Evolutionary conservation across 2,329 filamentous ascomycete species (phyloP), one percentile per base, ranked within the genome.

Genomic region (Fusarium palustre): DNA sequence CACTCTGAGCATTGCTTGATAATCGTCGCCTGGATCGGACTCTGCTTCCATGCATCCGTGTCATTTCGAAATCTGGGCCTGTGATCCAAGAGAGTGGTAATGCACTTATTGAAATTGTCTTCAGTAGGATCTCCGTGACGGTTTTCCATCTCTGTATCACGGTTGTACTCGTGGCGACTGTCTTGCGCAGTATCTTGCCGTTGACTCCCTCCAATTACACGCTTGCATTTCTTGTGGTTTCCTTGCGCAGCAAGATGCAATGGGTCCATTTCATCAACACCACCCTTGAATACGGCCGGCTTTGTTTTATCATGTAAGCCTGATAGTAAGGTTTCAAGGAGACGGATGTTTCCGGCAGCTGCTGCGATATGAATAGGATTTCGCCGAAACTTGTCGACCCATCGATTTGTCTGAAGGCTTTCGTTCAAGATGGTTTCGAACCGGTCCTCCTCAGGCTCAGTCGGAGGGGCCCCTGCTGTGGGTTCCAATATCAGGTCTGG

Each of bases 281-380:
- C 54, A 12, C 24, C 18, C 11, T 25, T 20, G 24, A n/a, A 16
- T 6, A 41, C 13, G n/a, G 22, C 4, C 8, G 7, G 3, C 2
- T 8, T 15, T 7, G 34, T 24, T 16, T 48, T n/a, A 3, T 9
- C 1, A 8, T 16, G 3, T 7, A 48, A 13, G 10, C 9, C 30
- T 5, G 5, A 2, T 1, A 49, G 28, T 1, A 56, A 2, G 1
- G 2, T 28, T 1, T 18, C 2, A 8, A 56, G 18, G 5, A 33
- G n/a, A 1, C 5, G 5, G 2, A 10, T 3, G 3, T 49, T 25
- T 33, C 33, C 33, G 3, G 20, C 9, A 1, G 30, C 9, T 0
- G 12, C 28, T 10, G 33, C 34, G 1, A 49, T 18, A 9, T 49
- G 13, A 11, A 49, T 0, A 12, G 54, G 33, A 11, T 25, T 56